phyloP scores from a whole-genome alignment of 148 eudicot species.

The Persicaria tinctoria region DNA sequence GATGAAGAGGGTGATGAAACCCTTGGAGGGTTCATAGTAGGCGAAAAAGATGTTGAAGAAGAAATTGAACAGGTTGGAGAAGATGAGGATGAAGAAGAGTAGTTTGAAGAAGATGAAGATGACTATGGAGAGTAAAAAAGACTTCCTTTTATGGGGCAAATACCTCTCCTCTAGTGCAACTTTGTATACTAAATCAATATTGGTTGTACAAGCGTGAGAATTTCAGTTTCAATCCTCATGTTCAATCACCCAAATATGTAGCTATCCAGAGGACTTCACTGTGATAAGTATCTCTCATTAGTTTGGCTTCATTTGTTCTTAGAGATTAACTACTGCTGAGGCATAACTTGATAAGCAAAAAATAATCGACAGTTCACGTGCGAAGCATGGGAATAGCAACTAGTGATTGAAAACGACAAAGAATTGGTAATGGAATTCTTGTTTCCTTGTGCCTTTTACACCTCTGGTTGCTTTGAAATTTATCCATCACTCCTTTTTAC shows the following conservation, averaged over 20 bases:
- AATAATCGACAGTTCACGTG: too few species aligned
- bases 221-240: background rate
- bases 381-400: too few species aligned
- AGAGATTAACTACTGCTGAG: too few species aligned
- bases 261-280: too few species aligned
- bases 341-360: too few species aligned
- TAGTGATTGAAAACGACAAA: too few species aligned
- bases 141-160: background rate
- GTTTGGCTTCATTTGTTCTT: too few species aligned
- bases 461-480: too few species aligned
- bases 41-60: slow-evolving; percentile 32
- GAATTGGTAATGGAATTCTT: too few species aligned
- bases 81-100: slow-evolving; percentile 29
- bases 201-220: background rate
- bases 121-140: slow-evolving; percentile 1
- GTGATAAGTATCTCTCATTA: too few species aligned
- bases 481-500: too few species aligned
- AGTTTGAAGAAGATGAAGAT: slow-evolving; percentile 30
- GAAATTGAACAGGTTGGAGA: slow-evolving; percentile 37
- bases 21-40: slow-evolving; percentile 83
- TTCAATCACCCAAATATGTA: background rate
- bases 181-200: slow-evolving; percentile 7
- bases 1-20: slow-evolving; percentile 59
- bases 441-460: too few species aligned
- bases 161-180: background rate